Evolutionary conservation across 805 yeast genomes (phyloP), one percentile per base, ranked within the genome.

Genomic region (Maudiozyma barnettii): DNA sequence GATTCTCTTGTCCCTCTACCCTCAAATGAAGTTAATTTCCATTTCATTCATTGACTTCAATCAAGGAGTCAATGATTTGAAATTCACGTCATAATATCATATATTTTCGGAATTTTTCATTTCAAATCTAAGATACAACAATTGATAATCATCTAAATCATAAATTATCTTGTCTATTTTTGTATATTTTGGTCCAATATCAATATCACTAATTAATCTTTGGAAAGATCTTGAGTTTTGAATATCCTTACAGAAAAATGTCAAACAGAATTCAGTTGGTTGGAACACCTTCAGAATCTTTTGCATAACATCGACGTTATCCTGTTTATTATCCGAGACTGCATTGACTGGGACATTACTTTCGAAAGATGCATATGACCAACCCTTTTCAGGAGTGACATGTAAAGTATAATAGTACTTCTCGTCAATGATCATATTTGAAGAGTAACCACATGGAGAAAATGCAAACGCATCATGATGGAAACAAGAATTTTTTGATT

Each of bases 281-380:
- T 72, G 72, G 64, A 91, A 82, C 26, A 84, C 74, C 4, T 66
- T 58, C 53, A 89, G 70, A 2, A 89, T 82, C 37, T 75, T 76
- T 39, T 67, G 54, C 51, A 86, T 64, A 9, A 87, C 79, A n/a
- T 74, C 75, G 30, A 73, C 60, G 56, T 82, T 77, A 52, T 72
- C 66, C 36, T 70, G 69, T 13, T 63, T 55, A 29, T 64, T 51
- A 56, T 54, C 40, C 57, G 72, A 52, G 46, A 70, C 48, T 41
- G 66, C 51, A 43, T 53, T 55, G 10, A 77, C 68, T 7, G 84
- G 82, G 38, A 81, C 86, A 64, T 87, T 91, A 19, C 96, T 81
- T 64, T 93, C 98, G 65, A 93, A 93, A 9, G 95, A 85, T 4
- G 98, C 98, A 66, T 91, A 91, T 5, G 96, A 87, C 88, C 95